A percentile compares a stretch with the other conserved stretches of the same genome.
These are phyloP conservation scores for Didymella segeticola DNA, from an alignment of 2,329 filamentous ascomycete genomes.

Conservation along the genomic window DNA sequence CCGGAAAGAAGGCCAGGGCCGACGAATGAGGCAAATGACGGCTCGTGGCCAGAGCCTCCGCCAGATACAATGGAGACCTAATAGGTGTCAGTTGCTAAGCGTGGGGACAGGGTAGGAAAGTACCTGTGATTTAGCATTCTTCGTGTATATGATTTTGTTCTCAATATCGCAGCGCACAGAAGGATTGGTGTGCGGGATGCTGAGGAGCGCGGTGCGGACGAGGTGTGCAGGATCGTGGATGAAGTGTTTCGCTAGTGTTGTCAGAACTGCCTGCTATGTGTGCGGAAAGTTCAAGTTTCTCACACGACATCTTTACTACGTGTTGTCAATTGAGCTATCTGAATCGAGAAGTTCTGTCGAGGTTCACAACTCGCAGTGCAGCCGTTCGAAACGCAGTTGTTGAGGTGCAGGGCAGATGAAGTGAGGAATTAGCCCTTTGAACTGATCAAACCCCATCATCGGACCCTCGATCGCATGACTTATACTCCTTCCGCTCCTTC, in stretches of 20 bases:
- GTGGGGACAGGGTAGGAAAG: no score
- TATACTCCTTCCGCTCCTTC: background rate
- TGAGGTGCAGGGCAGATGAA: background rate
- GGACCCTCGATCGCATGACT: background rate
- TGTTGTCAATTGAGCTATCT: background rate
- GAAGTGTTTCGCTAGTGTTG: slow-evolving; percentile 75
- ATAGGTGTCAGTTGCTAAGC: no score
- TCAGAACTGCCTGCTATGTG: background rate
- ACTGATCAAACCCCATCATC: background rate
- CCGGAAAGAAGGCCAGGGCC: slow-evolving; percentile 80
- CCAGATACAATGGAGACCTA: slow-evolving; percentile 88
- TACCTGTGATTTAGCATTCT: slow-evolving; percentile 52
- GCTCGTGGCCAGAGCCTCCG: slow-evolving; percentile 89
- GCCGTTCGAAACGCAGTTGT: background rate
- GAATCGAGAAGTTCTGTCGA: background rate
- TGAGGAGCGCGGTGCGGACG: slow-evolving; percentile 76
- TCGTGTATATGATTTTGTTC: slow-evolving; percentile 71
- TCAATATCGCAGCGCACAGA: slow-evolving; percentile 76
- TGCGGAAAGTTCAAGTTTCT: background rate
- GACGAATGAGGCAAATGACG: slow-evolving; percentile 85
- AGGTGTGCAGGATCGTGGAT: slow-evolving; percentile 82
- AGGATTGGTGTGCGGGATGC: slow-evolving; percentile 83
- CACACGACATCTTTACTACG: slow-evolving; percentile 17
- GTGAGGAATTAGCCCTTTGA: background rate
- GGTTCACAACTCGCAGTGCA: background rate